These are phyloP conservation scores for Mycena albidolilacea DNA, from an alignment of 768 basidiomycete species.

Conservation along the genomic window DNA sequence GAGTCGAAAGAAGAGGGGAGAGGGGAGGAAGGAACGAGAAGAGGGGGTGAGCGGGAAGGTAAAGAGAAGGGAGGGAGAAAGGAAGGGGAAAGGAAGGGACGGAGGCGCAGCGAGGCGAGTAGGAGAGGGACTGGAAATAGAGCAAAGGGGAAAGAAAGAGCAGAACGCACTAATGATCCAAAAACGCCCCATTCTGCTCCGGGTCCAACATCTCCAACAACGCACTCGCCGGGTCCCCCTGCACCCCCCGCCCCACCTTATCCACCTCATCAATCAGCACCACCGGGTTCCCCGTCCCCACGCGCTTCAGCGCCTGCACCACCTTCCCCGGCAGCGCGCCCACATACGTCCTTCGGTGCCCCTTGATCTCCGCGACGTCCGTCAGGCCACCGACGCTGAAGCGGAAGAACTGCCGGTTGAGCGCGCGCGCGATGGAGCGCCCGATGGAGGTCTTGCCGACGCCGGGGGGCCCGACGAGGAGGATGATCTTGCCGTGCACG, in stretches of 20 bases:
- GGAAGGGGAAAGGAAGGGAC: too few species aligned
- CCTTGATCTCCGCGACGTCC: constrained; percentile 99
- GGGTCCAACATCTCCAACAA: constrained; percentile 94
- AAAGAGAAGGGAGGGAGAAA: too few species aligned
- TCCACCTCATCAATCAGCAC: constrained; percentile 97
- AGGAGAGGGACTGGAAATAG: too few species aligned
- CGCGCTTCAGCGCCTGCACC: constrained; percentile 93
- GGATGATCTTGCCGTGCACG: constrained; percentile 97
- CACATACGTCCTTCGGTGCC: constrained; percentile 97
- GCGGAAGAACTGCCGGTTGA: constrained; percentile 94
- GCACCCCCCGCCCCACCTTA: constrained; percentile 92
- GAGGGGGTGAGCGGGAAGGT: neutral
- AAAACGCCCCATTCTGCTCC: constrained; percentile 94
- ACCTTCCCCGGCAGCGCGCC: constrained; percentile 97
- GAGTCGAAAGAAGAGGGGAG: constrained; percentile 22
- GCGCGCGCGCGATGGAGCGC: constrained; percentile 92
- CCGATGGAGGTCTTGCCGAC: constrained; percentile 98
- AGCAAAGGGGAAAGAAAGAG: too few species aligned
- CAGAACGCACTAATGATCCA: constrained; percentile 90
- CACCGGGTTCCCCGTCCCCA: constrained; percentile 94
- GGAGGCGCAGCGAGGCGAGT: too few species aligned
- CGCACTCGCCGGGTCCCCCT: constrained; percentile 94
- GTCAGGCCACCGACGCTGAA: constrained; percentile 97
- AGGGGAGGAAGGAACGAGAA: neutral
- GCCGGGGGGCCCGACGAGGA: constrained; percentile 96